A percentile compares a stretch with the other conserved stretches of the same genome.
Evolutionary conservation across 2,329 filamentous ascomycete species (phyloP).

Genomic region (Neofusicoccum ribis): DNA sequence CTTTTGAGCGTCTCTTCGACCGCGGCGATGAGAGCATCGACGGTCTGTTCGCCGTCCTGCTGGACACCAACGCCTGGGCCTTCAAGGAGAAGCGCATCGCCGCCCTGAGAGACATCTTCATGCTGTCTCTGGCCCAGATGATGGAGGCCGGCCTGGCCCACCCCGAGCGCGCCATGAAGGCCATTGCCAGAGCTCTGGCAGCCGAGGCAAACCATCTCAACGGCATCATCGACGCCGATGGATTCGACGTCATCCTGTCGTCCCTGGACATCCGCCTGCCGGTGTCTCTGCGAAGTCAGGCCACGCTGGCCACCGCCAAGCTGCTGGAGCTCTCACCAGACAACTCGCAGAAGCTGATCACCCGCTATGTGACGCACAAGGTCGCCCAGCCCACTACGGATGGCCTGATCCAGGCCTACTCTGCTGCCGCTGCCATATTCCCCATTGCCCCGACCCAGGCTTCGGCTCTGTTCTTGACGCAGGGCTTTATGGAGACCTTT

Average conservation of each 20-base stretch:
- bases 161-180: conserved; percentile 61
- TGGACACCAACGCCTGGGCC: conserved; percentile 45
- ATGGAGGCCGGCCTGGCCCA: conserved; percentile 86
- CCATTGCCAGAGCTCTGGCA: conserved; percentile 59
- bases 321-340: conserved; percentile 77
- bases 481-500: conserved; percentile 79
- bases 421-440: conserved; percentile 85
- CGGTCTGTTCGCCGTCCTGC: conserved; percentile 43
- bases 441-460: conserved; percentile 78
- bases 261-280: conserved; percentile 83
- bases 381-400: conserved; percentile 77
- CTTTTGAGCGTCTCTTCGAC: conserved; percentile 46
- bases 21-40: conserved; percentile 49
- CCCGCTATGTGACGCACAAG: conserved; percentile 71
- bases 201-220: conserved; percentile 56
- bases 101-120: conserved; percentile 61
- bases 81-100: conserved; percentile 46
- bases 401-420: conserved; percentile 88
- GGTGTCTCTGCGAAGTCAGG: conserved; percentile 73
- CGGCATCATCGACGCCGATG: conserved; percentile 68
- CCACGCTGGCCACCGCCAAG: conserved; percentile 77
- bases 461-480: conserved; percentile 78
- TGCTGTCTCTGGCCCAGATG: conserved; percentile 79
- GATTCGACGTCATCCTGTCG: conserved; percentile 80
- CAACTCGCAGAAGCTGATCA: conserved; percentile 68